Conservation (phyloP, 2,329 filamentous ascomycete genomes). For the Trichoderma koningiopsis region DNA sequence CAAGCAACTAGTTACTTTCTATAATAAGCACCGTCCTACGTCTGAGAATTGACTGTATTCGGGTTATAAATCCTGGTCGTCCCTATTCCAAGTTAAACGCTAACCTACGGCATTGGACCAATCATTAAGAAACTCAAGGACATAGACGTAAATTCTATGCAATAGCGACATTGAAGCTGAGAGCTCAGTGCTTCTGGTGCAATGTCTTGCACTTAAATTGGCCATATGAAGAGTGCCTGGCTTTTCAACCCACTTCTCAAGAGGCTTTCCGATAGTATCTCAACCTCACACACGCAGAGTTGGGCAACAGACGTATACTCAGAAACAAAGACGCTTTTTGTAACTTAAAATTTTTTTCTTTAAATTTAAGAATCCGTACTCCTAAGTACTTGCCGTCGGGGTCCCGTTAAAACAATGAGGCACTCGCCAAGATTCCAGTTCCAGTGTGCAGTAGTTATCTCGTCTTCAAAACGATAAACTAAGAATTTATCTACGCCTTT, state of each 20-base stretch:
- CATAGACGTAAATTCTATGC: not conserved
- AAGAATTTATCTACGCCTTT: constrained; percentile 37
- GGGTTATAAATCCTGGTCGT: not conserved
- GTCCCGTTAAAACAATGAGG: constrained; percentile 10
- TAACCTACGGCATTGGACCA: not conserved
- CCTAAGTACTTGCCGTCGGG: constrained; percentile 13
- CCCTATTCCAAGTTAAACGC: not conserved
- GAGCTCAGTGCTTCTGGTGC: not conserved
- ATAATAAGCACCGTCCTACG: not conserved
- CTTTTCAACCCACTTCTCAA: not conserved
- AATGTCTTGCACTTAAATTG: not conserved
- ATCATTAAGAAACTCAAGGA: not conserved
- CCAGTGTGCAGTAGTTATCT: constrained; percentile 18
- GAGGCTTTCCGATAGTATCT: not conserved
- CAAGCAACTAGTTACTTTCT: not conserved
- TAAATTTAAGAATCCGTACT: constrained; percentile 2
- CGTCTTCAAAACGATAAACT: not conserved
- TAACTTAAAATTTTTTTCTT: constrained; percentile 5
- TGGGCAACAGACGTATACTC: not conserved
- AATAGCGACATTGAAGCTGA: not conserved
- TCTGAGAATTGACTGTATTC: not conserved
- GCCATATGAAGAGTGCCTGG: not conserved
- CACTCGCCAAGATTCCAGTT: constrained; percentile 25
- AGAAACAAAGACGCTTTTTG: not conserved
- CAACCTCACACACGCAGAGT: not conserved